A percentile compares a stretch with the other conserved stretches of the same genome.
Evolutionary conservation across 441 rosid species (phyloP).

Genomic region (Erodium trifolium): DNA sequence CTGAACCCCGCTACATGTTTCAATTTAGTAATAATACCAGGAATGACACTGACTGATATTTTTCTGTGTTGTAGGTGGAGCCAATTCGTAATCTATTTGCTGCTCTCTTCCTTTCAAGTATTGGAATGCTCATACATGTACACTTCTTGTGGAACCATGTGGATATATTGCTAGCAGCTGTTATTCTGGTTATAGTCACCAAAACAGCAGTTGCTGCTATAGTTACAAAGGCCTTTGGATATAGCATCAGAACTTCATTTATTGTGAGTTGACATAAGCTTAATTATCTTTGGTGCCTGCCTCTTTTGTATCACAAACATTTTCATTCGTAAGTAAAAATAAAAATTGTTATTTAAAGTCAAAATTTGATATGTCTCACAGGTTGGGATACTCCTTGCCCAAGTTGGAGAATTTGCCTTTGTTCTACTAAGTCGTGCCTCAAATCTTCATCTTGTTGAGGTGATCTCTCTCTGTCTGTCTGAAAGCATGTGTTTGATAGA

Average conservation of each 20-base stretch:
- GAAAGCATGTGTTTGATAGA: too few species aligned
- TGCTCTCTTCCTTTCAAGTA: conserved; percentile 29
- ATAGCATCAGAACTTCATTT: conserved; percentile 73
- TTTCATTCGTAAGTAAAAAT: background rate
- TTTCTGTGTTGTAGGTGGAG: conserved; percentile 57
- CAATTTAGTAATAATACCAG: background rate
- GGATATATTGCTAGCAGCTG: conserved; percentile 91
- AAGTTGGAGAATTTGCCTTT: conserved; percentile 96
- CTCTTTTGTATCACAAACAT: conserved; percentile 1
- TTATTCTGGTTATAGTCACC: conserved; percentile 77
- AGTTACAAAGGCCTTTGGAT: conserved; percentile 76
- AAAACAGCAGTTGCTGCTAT: conserved; percentile 71
- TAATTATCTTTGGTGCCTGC: background rate
- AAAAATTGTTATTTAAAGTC: background rate
- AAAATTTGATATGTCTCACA: conserved; percentile 21
- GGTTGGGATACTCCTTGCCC: conserved; percentile 94
- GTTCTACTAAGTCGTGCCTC: conserved; percentile 92
- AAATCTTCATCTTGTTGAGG: conserved; percentile 90
- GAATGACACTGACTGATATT: background rate
- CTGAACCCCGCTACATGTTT: background rate
- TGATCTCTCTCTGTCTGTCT: conserved; percentile 21
- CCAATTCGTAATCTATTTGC: conserved; percentile 89
- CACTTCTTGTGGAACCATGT: conserved; percentile 95
- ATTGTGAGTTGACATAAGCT: conserved; percentile 44
- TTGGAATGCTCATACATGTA: conserved; percentile 96